phyloP scores from a whole-genome alignment of 2,329 filamentous ascomycete genomes.

The Zasmidium cellare region DNA sequence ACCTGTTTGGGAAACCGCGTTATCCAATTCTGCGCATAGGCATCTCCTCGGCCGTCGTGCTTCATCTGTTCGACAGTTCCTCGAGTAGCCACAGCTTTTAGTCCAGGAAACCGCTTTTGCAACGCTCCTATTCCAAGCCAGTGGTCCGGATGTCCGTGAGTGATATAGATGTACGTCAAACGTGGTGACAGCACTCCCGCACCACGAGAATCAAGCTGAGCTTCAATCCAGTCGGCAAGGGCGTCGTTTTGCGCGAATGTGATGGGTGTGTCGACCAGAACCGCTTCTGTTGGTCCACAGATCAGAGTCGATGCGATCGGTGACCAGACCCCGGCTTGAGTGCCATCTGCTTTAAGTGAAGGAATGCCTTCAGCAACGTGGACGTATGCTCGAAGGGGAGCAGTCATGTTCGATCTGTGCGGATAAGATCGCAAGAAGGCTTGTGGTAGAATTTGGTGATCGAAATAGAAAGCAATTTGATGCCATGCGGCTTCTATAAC shows the following conservation, averaged over 20 bases:
- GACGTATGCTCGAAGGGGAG: slow-evolving; percentile 4
- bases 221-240: slow-evolving; percentile 7
- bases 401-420: no score
- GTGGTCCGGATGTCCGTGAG: slow-evolving; percentile 14
- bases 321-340: slow-evolving; percentile 5
- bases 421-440: no score
- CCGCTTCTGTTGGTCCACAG: slow-evolving; percentile 1
- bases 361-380: slow-evolving; percentile 7
- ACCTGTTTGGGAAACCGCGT: slow-evolving; percentile 1
- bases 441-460: no score
- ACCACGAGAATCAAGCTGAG: no score
- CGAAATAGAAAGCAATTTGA: no score
- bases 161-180: slow-evolving; percentile 8
- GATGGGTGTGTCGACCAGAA: slow-evolving; percentile 11
- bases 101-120: slow-evolving; percentile 3
- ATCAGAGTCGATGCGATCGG: slow-evolving; percentile 9
- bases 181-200: neutral
- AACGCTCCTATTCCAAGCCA: slow-evolving; percentile 7
- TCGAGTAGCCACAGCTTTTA: slow-evolving; percentile 2
- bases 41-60: neutral
- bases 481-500: no score
- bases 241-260: slow-evolving; percentile 1
- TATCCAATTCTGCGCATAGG: slow-evolving; percentile 1
- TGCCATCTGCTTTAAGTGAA: neutral
- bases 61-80: slow-evolving; percentile 11